Conservation (phyloP, 352 stramenopile genomes). For the Globisporangium orthogonon region DNA sequence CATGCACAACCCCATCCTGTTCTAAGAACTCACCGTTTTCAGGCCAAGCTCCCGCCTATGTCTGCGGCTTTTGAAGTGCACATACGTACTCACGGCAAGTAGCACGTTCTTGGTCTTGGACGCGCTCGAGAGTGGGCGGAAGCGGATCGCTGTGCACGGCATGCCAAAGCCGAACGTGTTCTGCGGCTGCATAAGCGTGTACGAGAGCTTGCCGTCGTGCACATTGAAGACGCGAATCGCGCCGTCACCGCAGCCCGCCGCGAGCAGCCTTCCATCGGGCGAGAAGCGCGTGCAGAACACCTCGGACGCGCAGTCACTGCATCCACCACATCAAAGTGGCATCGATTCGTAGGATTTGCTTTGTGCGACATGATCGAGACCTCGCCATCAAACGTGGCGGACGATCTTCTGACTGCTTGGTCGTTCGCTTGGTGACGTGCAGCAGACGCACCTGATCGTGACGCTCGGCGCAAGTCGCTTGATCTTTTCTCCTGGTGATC, state of each 20-base stretch:
- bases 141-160: conserved; percentile 79
- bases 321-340: neutral
- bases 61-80: neutral
- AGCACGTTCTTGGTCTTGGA: conserved; percentile 92
- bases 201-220: conserved; percentile 67
- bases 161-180: conserved; percentile 68
- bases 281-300: conserved; percentile 88
- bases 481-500: conserved; percentile 18
- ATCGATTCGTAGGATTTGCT: too few species aligned
- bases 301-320: conserved; percentile 73
- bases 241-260: conserved; percentile 80
- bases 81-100: conserved; percentile 72
- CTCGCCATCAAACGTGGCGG: too few species aligned
- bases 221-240: conserved; percentile 85
- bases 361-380: too few species aligned
- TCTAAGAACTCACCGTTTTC: too few species aligned
- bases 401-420: too few species aligned
- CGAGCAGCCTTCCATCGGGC: conserved; percentile 75
- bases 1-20: neutral
- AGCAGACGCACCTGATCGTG: conserved; percentile 45
- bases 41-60: too few species aligned
- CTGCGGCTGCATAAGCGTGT: conserved; percentile 76
- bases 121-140: conserved; percentile 65
- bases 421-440: neutral
- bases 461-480: conserved; percentile 73